These are phyloP conservation scores for Lasiodiplodia sp. DNA, from an alignment of 2,329 filamentous ascomycete species.

Conservation along the genomic window DNA sequence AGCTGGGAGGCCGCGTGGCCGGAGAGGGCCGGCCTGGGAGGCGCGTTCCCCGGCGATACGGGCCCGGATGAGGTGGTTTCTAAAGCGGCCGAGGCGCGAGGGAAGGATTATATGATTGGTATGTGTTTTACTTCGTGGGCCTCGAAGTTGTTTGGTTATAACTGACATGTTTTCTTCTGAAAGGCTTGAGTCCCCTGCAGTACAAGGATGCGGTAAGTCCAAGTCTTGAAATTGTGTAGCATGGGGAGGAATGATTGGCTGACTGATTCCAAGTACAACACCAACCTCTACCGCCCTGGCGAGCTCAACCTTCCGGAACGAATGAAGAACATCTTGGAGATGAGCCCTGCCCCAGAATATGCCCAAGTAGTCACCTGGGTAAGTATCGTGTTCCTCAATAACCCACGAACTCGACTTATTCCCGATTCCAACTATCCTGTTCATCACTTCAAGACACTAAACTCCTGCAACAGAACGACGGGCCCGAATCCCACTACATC, in stretches of 20 bases:
- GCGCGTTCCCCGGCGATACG: constrained; percentile 38
- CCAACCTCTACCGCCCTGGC: constrained; percentile 44
- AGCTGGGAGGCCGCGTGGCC: constrained; percentile 52
- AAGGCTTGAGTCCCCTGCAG: constrained; percentile 35
- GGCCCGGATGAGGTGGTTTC: constrained; percentile 37
- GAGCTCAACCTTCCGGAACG: constrained; percentile 46
- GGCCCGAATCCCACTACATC: constrained; percentile 49
- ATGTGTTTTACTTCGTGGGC: constrained; percentile 35
- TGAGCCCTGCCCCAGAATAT: constrained; percentile 40
- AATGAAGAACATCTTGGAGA: constrained; percentile 46
- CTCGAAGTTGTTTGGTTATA: background rate
- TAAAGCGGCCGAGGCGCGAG: constrained; percentile 34
- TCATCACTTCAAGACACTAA: background rate
- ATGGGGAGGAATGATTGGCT: background rate
- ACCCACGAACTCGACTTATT: background rate
- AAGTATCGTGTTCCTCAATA: background rate
- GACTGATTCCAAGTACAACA: constrained; percentile 33
- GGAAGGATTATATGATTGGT: constrained; percentile 47
- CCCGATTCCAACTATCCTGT: background rate
- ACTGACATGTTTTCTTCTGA: background rate
- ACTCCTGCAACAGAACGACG: constrained; percentile 39
- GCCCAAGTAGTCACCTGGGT: constrained; percentile 46
- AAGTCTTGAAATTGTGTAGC: no score
- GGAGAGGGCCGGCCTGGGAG: constrained; percentile 23
- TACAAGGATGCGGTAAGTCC: constrained; percentile 41